phyloP scores from a whole-genome alignment of 768 basidiomycete species.

The Suillus brevipes region DNA sequence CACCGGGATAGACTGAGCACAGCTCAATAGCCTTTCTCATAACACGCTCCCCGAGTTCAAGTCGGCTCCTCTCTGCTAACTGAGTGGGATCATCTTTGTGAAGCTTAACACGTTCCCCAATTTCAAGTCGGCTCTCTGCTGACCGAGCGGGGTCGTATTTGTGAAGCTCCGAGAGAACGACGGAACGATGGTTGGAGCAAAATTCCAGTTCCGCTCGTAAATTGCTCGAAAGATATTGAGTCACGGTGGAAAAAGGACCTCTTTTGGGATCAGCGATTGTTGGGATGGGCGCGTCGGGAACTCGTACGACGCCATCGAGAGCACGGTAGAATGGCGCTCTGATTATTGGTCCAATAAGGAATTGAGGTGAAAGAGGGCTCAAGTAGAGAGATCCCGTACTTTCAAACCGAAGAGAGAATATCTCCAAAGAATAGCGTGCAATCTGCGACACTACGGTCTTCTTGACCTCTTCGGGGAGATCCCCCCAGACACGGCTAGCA shows the following conservation, averaged over 20 bases:
- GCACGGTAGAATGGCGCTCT: not conserved
- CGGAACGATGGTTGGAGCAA: not conserved
- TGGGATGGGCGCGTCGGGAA: not conserved
- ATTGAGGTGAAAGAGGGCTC: not conserved
- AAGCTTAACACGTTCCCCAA: no score
- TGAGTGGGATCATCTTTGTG: no score
- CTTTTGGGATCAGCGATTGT: not conserved
- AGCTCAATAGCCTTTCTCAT: slow-evolving; percentile 5
- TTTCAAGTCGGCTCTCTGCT: not conserved
- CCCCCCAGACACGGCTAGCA: not conserved
- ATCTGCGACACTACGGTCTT: slow-evolving; percentile 1
- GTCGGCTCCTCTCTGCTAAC: not conserved
- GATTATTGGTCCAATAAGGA: not conserved
- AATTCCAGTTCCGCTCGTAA: not conserved
- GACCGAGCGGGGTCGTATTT: not conserved
- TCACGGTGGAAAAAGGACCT: not conserved
- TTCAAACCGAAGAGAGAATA: slow-evolving; percentile 4
- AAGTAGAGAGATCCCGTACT: slow-evolving; percentile 4
- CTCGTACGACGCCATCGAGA: not conserved
- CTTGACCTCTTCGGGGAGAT: not conserved
- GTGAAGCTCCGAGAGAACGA: not conserved
- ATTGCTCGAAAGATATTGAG: not conserved
- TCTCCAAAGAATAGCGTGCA: slow-evolving; percentile 1
- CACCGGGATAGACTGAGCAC: slow-evolving; percentile 6
- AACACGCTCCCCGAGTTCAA: slow-evolving; percentile 8